These are phyloP conservation scores for Omphalotus guepiniiformis DNA, from an alignment of 768 basidiomycete genomes.

Conservation along the genomic window DNA sequence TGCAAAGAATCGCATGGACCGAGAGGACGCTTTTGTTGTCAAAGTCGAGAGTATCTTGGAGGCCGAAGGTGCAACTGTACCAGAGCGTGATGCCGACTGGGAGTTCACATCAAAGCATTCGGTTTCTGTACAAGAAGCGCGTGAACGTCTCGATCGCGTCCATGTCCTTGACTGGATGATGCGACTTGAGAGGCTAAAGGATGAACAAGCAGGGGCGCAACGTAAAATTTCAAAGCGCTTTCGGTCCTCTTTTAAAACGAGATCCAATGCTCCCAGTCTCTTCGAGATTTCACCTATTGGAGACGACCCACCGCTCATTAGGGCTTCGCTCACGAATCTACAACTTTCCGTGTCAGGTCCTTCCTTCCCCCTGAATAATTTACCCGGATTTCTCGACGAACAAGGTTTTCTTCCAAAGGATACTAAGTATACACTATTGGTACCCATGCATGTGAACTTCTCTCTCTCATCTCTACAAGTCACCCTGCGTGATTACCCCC, in stretches of 20 bases:
- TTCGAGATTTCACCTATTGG: constrained; percentile 32
- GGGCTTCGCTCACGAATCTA: constrained; percentile 58
- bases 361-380: constrained; percentile 48
- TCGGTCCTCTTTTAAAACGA: constrained; percentile 30
- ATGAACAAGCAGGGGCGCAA: constrained; percentile 48
- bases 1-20: constrained; percentile 60
- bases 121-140: constrained; percentile 68
- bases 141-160: constrained; percentile 58
- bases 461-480: constrained; percentile 55
- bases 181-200: constrained; percentile 43
- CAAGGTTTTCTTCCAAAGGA: constrained; percentile 71
- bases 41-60: constrained; percentile 67
- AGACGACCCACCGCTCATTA: constrained; percentile 62
- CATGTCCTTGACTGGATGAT: constrained; percentile 73
- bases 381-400: constrained; percentile 61
- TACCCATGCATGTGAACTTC: constrained; percentile 79
- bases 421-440: constrained; percentile 71
- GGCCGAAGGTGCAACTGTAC: constrained; percentile 29
- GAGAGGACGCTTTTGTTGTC: constrained; percentile 76
- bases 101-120: constrained; percentile 62
- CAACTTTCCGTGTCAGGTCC: constrained; percentile 53
- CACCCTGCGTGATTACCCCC: constrained; percentile 81
- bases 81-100: constrained; percentile 38
- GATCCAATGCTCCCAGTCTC: constrained; percentile 37
- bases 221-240: constrained; percentile 41